phyloP scores from a whole-genome alignment of 1,284 basidiomycete genomes.

The Volvariella surrecta region DNA sequence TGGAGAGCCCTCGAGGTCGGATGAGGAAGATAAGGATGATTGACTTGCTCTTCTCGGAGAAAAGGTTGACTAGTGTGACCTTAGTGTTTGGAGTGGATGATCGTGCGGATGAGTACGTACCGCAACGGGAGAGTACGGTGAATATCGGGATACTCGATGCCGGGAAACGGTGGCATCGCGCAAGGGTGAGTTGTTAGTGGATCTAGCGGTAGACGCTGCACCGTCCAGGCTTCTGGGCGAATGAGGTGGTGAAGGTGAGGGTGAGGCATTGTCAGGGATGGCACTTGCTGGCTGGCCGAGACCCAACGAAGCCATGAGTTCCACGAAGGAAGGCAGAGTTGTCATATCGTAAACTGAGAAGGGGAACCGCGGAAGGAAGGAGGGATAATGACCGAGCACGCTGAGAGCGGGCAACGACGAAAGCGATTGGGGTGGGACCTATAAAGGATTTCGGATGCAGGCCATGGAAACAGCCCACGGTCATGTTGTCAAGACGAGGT shows the following conservation, averaged over 20 bases:
- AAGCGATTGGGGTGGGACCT: slow-evolving; percentile 18
- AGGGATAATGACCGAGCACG: slow-evolving; percentile 25
- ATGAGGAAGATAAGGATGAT: slow-evolving; percentile 32
- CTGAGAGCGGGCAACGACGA: slow-evolving; percentile 24
- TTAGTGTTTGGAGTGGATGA: slow-evolving; percentile 7
- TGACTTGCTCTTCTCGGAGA: slow-evolving; percentile 30
- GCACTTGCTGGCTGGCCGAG: slow-evolving; percentile 37
- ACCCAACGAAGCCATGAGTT: slow-evolving; percentile 75
- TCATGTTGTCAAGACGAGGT: slow-evolving; percentile 39
- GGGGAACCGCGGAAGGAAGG: slow-evolving; percentile 20
- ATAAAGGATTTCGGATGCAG: slow-evolving; percentile 26
- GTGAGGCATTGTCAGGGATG: slow-evolving; percentile 29
- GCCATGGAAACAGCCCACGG: slow-evolving; percentile 44
- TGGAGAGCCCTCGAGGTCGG: slow-evolving; percentile 28
- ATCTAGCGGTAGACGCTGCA: too few species aligned
- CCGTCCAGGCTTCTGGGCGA: slow-evolving; percentile 10
- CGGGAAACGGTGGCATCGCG: slow-evolving; percentile 33
- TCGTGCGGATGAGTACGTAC: slow-evolving; percentile 30
- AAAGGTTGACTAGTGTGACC: slow-evolving; percentile 18
- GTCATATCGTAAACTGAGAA: slow-evolving; percentile 36
- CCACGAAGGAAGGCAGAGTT: slow-evolving; percentile 73
- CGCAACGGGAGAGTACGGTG: slow-evolving; percentile 50
- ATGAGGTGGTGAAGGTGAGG: slow-evolving; percentile 22
- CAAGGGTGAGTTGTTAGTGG: slow-evolving; percentile 26
- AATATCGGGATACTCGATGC: slow-evolving; percentile 42